Evolutionary conservation across 176 grass and related monocot species (phyloP), one percentile per base, ranked within the genome.

Genomic region (Thalia dealbata): DNA sequence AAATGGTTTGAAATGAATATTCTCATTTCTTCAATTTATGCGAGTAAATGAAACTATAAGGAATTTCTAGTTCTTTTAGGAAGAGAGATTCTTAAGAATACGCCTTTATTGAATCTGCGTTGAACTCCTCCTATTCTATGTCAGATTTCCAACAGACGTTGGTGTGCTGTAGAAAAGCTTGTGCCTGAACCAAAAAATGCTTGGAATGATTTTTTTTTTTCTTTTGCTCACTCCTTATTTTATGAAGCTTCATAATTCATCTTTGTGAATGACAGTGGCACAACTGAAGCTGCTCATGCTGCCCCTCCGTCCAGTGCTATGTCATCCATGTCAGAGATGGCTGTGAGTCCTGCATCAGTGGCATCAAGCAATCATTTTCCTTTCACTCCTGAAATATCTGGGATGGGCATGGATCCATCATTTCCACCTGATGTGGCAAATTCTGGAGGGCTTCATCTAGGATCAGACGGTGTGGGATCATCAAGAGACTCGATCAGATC

Each of bases 291-390:
- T 41, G 85, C 81, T 70, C 79, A 82, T 76, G 67, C 71, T 78
- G 83, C 76, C 18, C 51, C 76, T 74, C 81, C 82, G 42, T 73
- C 70, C 22, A 85, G 81, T 80, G 83, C 82, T 64, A 89, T 88
- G 62, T 83, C 89, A 81, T 89, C 67, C 18, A 71, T 71, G 54
- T 79, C 92, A 58, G 92, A 96, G 59, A 92, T 96, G 92, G 89
- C 81, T 61, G 76, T 92, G 82, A 96, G 92, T 75, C 89, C 92
- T 46, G 86, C 86, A 73, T 92, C 92, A 67, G 92, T 78, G 21
- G 92, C 89, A 10, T 96, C 92, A 80, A 92, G 84, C 82, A 97
- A 78, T 79, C 87, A 90, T 87, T 88, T 88, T 73, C 90, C 89
- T 73, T 97, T 97, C 80, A 88, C 81, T 16, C 78, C 87, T 12